A percentile compares a stretch with the other conserved stretches of the same genome.
Conservation (phyloP, 2,329 filamentous ascomycete species). For the Basipetospora chlamydospora region DNA sequence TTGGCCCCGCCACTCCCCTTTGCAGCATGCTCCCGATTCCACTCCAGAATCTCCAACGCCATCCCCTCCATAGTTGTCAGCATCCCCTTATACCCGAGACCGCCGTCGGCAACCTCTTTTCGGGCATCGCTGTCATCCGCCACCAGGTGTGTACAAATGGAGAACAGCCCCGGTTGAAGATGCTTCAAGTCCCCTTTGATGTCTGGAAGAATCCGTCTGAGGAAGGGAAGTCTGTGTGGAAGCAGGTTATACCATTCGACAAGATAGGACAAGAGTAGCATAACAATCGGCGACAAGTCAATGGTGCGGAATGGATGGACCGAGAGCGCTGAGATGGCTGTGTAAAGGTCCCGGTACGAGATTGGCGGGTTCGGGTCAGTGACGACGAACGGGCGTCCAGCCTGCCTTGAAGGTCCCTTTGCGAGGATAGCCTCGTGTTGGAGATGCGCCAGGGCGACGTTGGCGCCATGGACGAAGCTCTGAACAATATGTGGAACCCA, state of each 20-base stretch:
- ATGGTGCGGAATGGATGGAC: constrained; percentile 16
- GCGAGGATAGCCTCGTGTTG: constrained; percentile 33
- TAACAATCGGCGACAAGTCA: constrained; percentile 14
- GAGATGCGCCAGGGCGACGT: constrained; percentile 36
- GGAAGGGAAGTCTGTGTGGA: constrained; percentile 12
- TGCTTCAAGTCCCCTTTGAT: constrained; percentile 17
- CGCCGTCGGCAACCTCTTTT: constrained; percentile 21
- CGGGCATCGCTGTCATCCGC: constrained; percentile 21
- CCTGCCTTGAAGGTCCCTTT: constrained; percentile 14
- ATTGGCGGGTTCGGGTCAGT: constrained; percentile 31
- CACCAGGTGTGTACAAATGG: constrained; percentile 18
- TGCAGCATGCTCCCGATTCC: constrained; percentile 19
- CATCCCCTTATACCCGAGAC: constrained; percentile 22
- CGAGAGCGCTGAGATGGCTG: constrained; percentile 14
- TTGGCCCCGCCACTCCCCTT: neutral
- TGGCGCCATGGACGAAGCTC: constrained; percentile 32
- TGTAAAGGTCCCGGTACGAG: constrained; percentile 22
- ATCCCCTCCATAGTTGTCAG: constrained; percentile 24
- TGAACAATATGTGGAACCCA: constrained; percentile 28
- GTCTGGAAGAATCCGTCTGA: constrained; percentile 13
- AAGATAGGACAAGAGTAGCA: constrained; percentile 20
- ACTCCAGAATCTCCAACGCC: constrained; percentile 24
- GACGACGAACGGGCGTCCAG: constrained; percentile 31
- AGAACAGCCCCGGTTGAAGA: constrained; percentile 24
- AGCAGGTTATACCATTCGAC: constrained; percentile 22